Evolutionary conservation across 2,329 filamentous ascomycete genomes (phyloP), one percentile per base, ranked within the genome.

Genomic region (Aspergillus viridinutans): DNA sequence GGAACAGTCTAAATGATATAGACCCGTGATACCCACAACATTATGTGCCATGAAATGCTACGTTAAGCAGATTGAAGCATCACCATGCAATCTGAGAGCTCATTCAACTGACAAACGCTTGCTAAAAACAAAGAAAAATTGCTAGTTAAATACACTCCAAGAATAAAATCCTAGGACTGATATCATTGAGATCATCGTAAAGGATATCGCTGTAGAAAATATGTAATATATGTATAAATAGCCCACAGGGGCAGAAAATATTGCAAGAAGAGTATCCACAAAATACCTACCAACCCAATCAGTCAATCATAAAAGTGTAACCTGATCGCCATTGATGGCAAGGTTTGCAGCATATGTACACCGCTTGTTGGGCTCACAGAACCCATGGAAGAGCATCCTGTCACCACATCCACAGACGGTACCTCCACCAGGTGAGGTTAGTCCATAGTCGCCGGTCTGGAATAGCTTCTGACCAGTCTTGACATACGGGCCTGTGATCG

Each of bases 401-500:
- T 71, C 68, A 1, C 70, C 71, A 53, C 68, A 67, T 20, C 65
- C 62, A 49, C 64, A 67, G 14, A 72, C 69, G 0, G 69, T 73
- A 1, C 62, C 69, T 17, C 71, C 70, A 4, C 71, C 71, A 26
- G 71, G 71, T 7, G 69, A 70, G 9, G 61, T 65, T 6, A 73
- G 45, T n/a, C 58, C 61, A 29, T 62, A 64, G 32, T 71, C 67
- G 0, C 71, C 70, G 0, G 70, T 70, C 56, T 72, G 66, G 32
- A 78, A 50, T 52, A 78, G 52, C 49, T 74, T 67, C 12, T 62
- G 57, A 5, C 61, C 62, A 2, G 65, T 69, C 62, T 76, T 77
- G 1, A 61, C 67, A 53, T 74, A 77, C 4, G 75, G 76, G 0
- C 76, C 76, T 0, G 58, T 63, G 21, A 77, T 63, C 17, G 62